These are phyloP conservation scores for Auricularia sp. DNA, from an alignment of 768 basidiomycete species.

Conservation along the genomic window DNA sequence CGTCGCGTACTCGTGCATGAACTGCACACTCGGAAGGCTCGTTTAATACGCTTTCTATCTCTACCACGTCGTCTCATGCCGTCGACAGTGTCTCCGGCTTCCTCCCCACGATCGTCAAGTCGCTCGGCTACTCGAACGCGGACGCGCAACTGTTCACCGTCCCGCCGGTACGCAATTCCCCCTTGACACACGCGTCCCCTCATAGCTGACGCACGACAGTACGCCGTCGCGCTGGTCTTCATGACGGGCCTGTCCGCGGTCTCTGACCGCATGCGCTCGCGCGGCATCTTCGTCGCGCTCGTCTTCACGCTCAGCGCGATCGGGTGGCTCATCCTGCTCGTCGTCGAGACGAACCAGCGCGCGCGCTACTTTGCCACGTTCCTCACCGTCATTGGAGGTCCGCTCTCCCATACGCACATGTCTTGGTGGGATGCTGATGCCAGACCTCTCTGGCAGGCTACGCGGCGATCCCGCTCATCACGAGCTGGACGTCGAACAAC, in stretches of 20 bases:
- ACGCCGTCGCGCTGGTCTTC: constrained; percentile 27
- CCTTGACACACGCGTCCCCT: constrained; percentile 19
- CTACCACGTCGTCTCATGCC: neutral
- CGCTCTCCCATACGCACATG: neutral
- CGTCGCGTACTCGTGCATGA: constrained; percentile 22
- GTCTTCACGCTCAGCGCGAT: constrained; percentile 34
- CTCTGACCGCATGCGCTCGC: constrained; percentile 28
- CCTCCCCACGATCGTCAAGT: constrained; percentile 26
- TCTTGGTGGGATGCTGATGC: no score
- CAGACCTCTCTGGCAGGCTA: neutral
- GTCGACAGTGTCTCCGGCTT: constrained; percentile 17
- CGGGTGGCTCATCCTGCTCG: constrained; percentile 37
- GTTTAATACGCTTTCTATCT: neutral
- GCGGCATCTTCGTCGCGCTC: constrained; percentile 42
- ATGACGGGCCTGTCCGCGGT: constrained; percentile 17
- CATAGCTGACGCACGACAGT: constrained; percentile 26
- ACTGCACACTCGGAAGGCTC: constrained; percentile 13
- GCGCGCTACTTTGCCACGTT: constrained; percentile 29
- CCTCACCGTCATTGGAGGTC: constrained; percentile 21
- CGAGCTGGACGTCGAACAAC: constrained; percentile 24
- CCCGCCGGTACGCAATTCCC: constrained; percentile 31
- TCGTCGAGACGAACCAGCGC: constrained; percentile 17
- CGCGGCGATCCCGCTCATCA: constrained; percentile 8
- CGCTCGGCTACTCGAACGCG: constrained; percentile 41
- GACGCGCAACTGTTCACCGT: constrained; percentile 42